Evolutionary conservation across 2,329 filamentous ascomycete species (phyloP).

Genomic region (Scopulariopsis brevicaulis): DNA sequence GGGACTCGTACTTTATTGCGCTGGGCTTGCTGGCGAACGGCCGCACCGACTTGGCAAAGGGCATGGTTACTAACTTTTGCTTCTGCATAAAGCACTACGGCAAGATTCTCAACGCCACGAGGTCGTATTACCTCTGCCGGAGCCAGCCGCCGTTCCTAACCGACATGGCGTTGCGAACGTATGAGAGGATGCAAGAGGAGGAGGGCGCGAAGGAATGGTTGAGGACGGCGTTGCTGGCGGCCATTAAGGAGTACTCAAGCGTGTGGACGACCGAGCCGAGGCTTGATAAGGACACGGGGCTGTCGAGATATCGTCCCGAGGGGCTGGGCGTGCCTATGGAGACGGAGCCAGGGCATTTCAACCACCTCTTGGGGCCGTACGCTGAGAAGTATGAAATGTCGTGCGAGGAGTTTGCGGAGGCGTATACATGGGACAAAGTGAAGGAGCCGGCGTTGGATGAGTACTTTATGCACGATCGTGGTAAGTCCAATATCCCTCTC

Average conservation of each 20-base stretch:
- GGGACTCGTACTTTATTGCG: slow-evolving; percentile 99
- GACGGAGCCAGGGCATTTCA: slow-evolving; percentile 79
- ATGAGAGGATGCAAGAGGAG: slow-evolving; percentile 85
- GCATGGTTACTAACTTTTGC: slow-evolving; percentile 93
- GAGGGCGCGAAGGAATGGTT: slow-evolving; percentile 73
- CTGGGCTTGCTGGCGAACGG: slow-evolving; percentile 80
- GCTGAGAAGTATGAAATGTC: slow-evolving; percentile 72
- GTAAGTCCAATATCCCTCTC: not conserved
- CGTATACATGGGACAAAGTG: slow-evolving; percentile 72
- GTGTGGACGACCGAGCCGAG: slow-evolving; percentile 78
- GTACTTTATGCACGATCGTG: slow-evolving; percentile 89
- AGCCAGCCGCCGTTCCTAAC: slow-evolving; percentile 96
- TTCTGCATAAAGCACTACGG: slow-evolving; percentile 98
- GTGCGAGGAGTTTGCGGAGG: slow-evolving; percentile 74
- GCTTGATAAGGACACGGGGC: slow-evolving; percentile 62
- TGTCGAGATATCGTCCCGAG: slow-evolving; percentile 76
- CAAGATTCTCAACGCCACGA: slow-evolving; percentile 94
- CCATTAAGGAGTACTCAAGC: slow-evolving; percentile 92
- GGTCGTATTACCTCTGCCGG: slow-evolving; percentile 87
- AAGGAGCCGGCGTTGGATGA: slow-evolving; percentile 81
- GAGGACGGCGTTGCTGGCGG: slow-evolving; percentile 67
- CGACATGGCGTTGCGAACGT: slow-evolving; percentile 91
- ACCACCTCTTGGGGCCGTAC: slow-evolving; percentile 72
- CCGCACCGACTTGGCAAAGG: slow-evolving; percentile 76
- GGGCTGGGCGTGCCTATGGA: slow-evolving; percentile 82